Percentiles rank a stretch among this genome's conserved stretches.
Evolutionary conservation across 495 filamentous ascomycete species (phyloP).

Genomic region (Annulohypoxylon stygium): DNA sequence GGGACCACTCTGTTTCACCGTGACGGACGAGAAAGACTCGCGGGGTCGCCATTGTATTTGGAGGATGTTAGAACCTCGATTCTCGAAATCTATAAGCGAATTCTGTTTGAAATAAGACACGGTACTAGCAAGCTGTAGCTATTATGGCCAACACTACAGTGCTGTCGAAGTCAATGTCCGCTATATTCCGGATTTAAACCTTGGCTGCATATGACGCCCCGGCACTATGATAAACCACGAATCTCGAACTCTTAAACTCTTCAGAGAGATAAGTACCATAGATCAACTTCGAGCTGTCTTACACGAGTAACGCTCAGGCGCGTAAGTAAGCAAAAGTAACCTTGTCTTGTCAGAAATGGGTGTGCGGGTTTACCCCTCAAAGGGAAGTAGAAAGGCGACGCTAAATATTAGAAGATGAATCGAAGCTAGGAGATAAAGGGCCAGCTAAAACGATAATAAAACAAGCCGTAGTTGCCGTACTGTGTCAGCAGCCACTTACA

Average conservation of each 20-base stretch:
- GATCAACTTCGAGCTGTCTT: neutral
- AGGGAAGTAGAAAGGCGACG: neutral
- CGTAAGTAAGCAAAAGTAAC: constrained; percentile 6
- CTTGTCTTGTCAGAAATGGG: neutral
- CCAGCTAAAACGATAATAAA: neutral
- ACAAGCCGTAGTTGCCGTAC: neutral
- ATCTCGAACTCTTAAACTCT: neutral
- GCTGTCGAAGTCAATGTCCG: neutral
- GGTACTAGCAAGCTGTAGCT: neutral
- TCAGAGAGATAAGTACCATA: neutral
- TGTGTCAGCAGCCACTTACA: neutral
- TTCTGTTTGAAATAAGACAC: neutral
- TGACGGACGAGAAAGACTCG: constrained; percentile 94
- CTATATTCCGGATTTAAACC: neutral
- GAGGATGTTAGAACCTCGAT: neutral
- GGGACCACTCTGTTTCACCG: constrained; percentile 95
- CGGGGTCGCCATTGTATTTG: constrained; percentile 67
- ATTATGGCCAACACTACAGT: neutral
- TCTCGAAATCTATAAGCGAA: neutral
- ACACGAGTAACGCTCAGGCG: neutral
- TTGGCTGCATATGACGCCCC: neutral
- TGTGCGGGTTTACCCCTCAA: constrained; percentile 11
- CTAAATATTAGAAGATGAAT: constrained; percentile 3
- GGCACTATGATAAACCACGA: neutral
- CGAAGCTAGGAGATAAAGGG: neutral